Conservation (phyloP, 768 basidiomycete genomes). For the Rhizopogon sp. region DNA sequence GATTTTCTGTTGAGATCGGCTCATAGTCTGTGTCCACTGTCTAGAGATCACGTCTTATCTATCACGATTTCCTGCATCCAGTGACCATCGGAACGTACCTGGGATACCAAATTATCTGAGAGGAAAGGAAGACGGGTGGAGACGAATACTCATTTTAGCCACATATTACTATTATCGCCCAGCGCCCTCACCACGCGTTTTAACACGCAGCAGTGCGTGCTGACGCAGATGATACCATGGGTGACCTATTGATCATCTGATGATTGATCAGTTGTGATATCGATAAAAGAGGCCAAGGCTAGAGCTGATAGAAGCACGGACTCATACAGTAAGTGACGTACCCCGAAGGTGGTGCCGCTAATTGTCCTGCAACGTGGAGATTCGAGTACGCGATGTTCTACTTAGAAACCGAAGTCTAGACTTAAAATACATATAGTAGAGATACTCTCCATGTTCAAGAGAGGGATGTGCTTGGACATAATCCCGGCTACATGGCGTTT, state of each 20-base stretch:
- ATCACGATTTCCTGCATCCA: neutral
- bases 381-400: too few species aligned
- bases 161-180: neutral
- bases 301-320: neutral
- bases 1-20: slow-evolving; percentile 22
- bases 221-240: neutral
- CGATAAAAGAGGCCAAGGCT: neutral
- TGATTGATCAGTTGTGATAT: neutral
- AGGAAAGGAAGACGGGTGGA: neutral
- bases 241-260: too few species aligned
- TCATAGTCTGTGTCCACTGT: slow-evolving; percentile 10
- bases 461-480: slow-evolving; percentile 39
- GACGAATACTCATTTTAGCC: neutral
- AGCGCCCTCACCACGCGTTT: neutral
- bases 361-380: neutral
- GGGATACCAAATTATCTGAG: neutral
- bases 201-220: neutral
- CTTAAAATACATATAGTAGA: too few species aligned
- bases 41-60: neutral
- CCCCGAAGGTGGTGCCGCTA: neutral
- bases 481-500: slow-evolving; percentile 43
- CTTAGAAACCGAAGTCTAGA: too few species aligned
- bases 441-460: too few species aligned
- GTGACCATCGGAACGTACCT: neutral
- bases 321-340: neutral